Base-by-base conservation (phyloP, 345 rosid species). In the Streptanthus diversifolius region DNA sequence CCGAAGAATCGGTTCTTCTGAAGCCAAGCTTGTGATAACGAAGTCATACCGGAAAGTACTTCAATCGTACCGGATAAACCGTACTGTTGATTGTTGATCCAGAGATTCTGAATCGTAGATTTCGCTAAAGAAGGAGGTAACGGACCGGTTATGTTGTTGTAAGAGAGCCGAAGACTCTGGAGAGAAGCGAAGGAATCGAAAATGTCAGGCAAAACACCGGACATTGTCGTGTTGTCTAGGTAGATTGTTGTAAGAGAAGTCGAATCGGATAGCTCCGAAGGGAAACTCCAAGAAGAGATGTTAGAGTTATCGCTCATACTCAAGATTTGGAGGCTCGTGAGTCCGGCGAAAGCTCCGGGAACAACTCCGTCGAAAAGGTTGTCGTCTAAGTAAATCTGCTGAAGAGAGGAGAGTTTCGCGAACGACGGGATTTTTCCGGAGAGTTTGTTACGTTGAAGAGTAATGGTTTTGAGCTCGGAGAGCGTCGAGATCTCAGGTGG, bases 1-100 rank as follows among this genome's bases (percentile, higher is more conserved):
- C 97, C 98, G 4, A 77, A 44, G 69, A 93, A 91, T 55, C 80
- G 81, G 61, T 93, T 91, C 30, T 82, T 82, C 0, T 93, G 91
- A 8, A 93, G 81, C 96, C 92, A 91, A 8, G 83, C 92, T 74
- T 84, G 88, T 13, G 27, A 17, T 63, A 93, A 44, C 32, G 77
- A 73, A 5, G 68, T 54, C 97, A 93, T 90, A 12, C 75, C 72
- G 3, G 92, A 76, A 13, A 93, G 68, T 39, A 95, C 90, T 0
- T 82, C 75, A 29, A 91, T 73, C 12, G 79, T 78, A 8, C 97
- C 99, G 0, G 85, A 60, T 17, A 95, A 70, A 8, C 97, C 97
- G 1, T 9, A 1, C 0, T 12, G 4, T 68, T 93, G 97, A 66
- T 90, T 77, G 68, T 93, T 93, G 47, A 90, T 48, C 92, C 92